These are phyloP conservation scores for Pontederia paniculata DNA, from an alignment of 176 grass and related monocot genomes.

Conservation along the genomic window DNA sequence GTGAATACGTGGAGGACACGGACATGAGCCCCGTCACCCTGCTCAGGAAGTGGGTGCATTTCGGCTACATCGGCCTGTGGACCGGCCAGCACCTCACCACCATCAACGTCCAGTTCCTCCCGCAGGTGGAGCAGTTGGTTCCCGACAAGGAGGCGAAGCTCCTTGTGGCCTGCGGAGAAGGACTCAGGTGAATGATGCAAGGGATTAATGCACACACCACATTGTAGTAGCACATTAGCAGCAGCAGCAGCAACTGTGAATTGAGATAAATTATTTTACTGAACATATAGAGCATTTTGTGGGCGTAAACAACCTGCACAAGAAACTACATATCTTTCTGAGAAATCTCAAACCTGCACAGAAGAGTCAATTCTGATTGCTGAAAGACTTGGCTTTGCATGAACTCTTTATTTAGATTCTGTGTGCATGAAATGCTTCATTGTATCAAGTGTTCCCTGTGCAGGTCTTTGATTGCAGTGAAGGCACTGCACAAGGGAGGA, in stretches of 20 bases:
- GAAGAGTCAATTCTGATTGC: too few relatives aligned
- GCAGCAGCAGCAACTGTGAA: background rate
- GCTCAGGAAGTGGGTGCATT: conserved; percentile 95
- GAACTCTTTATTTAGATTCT: too few relatives aligned
- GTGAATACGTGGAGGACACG: conserved; percentile 40
- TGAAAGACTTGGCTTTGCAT: too few relatives aligned
- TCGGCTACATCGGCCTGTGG: conserved; percentile 80
- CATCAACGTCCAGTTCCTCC: conserved; percentile 59
- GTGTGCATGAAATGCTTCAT: too few relatives aligned
- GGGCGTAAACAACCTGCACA: too few relatives aligned
- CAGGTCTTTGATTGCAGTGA: conserved; percentile 84
- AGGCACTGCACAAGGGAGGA: conserved; percentile 58
- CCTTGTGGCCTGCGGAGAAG: conserved; percentile 86
- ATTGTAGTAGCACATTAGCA: background rate
- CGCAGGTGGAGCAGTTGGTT: conserved; percentile 32
- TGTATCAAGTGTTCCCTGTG: too few relatives aligned
- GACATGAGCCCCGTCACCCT: conserved; percentile 51
- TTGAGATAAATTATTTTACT: background rate
- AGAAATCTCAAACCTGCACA: too few relatives aligned
- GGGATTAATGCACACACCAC: too few relatives aligned
- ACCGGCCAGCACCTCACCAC: conserved; percentile 77
- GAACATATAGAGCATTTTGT: too few relatives aligned
- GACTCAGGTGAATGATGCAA: conserved; percentile 42
- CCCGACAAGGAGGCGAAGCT: conserved; percentile 56
- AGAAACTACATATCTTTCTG: too few relatives aligned